Evolutionary conservation across 257 asterid genomes (phyloP).

Genomic region (Thymus quinquecostatus): DNA sequence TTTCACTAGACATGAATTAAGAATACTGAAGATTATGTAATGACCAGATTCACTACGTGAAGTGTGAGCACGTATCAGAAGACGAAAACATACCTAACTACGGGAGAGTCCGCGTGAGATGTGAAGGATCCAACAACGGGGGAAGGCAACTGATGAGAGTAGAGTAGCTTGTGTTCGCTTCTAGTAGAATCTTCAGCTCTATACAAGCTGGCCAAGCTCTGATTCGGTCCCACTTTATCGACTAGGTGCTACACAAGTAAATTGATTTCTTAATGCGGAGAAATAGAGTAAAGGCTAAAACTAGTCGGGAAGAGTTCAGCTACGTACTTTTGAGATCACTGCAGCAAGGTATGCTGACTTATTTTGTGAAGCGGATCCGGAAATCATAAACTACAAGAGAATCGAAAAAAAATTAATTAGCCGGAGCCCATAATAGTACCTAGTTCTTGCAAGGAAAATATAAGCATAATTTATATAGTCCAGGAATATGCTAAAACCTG

Average conservation of each 20-base stretch:
- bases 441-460: slow-evolving; percentile 16
- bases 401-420: slow-evolving; percentile 27
- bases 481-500: slow-evolving; percentile 56
- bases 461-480: background rate
- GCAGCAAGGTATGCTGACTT: slow-evolving; percentile 78
- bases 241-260: slow-evolving; percentile 54
- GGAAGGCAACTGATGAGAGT: slow-evolving; percentile 46
- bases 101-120: slow-evolving; percentile 41
- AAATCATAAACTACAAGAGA: slow-evolving; percentile 73
- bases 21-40: background rate
- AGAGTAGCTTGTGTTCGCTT: slow-evolving; percentile 43
- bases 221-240: slow-evolving; percentile 44
- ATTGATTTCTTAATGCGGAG: slow-evolving; percentile 5
- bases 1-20: background rate
- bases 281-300: slow-evolving; percentile 26
- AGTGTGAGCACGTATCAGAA: slow-evolving; percentile 5
- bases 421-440: slow-evolving; percentile 10
- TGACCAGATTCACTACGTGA: slow-evolving; percentile 10
- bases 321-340: slow-evolving; percentile 71
- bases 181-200: slow-evolving; percentile 43
- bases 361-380: slow-evolving; percentile 66
- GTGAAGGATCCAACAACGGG: slow-evolving; percentile 40
- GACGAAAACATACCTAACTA: slow-evolving; percentile 45
- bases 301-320: slow-evolving; percentile 25
- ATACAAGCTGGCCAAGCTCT: slow-evolving; percentile 44